Evolutionary conservation across 2,329 filamentous ascomycete species (phyloP), one percentile per base, ranked within the genome.

Genomic region (Aschersonia sp.): DNA sequence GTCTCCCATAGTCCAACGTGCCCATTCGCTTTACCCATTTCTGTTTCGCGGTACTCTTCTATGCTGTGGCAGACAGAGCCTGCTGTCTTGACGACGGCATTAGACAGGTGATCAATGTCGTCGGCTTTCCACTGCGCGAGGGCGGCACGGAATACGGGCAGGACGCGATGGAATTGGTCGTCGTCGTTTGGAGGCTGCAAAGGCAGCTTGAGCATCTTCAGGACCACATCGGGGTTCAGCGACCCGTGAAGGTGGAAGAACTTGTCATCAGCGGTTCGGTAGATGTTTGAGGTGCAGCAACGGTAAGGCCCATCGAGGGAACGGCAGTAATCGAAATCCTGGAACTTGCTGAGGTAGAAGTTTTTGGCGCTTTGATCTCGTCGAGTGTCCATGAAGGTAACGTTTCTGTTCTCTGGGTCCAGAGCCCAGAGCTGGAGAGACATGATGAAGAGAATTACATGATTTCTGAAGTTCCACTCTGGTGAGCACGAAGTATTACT

Each of bases 1-100:
- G 41, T 31, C 30, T 42, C 30, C 38, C 42, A 52, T 3, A 50
- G 48, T 3, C 48, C 46, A 9, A 48, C 31, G 29, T 51, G 30
- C 7, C 28, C 46, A 47, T 53, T 57, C 9, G 51, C 51, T 12
- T 55, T 50, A 9, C 59, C 59, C 6, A 62, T 59, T 44, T 56
- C 51, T 43, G 55, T 61, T 4, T 51, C 49, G 2, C 53, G 50
- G 48, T 54, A 62, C 50, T 61, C 59, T 2, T 61, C 55, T n/a
- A 49, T 46, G 0, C 54, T 59, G 40, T 48, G 47, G 30, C 53
- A 56, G 5, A 59, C 52, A 3, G 53, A 58, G 1, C 60, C 59
- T 2, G 57, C 54, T 40, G 61, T 58, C 1, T 46, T 46, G 30
- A n/a, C 7, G 35, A 54, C 46, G 30, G 52, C 45, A 12, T 58